These are phyloP conservation scores for Epithemia pelagica DNA, from an alignment of 108 stramenopile species.

Conservation along the genomic window DNA sequence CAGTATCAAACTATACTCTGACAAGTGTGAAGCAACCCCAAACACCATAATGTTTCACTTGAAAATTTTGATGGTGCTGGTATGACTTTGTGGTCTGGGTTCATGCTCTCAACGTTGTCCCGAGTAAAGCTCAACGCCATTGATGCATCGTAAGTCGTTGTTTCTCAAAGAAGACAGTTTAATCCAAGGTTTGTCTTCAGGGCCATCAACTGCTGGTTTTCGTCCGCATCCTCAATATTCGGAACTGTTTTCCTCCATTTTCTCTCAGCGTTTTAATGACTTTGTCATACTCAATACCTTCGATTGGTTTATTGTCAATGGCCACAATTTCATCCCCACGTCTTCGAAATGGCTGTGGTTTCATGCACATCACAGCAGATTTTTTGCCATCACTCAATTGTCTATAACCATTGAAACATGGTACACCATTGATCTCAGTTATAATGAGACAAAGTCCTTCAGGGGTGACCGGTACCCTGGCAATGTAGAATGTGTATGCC, in stretches of 20 bases:
- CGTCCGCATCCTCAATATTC: background rate
- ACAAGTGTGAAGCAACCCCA: too few relatives aligned
- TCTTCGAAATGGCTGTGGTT: background rate
- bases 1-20: too few relatives aligned
- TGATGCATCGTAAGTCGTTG: too few relatives aligned
- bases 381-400: background rate
- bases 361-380: background rate
- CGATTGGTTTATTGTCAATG: background rate
- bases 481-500: background rate
- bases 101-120: too few relatives aligned
- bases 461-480: background rate
- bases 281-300: background rate
- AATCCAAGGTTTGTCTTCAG: too few relatives aligned
- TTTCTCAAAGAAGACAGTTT: too few relatives aligned
- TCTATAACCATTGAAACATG: background rate
- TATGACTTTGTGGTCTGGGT: too few relatives aligned
- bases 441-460: background rate
- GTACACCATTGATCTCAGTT: background rate
- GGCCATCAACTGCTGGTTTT: too few relatives aligned
- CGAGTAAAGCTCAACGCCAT: too few relatives aligned
- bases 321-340: background rate
- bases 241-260: background rate
- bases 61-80: too few relatives aligned
- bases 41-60: too few relatives aligned
- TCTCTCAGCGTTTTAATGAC: background rate